Percentiles rank a stretch among this genome's conserved stretches.
Evolutionary conservation across 345 rosid genomes (phyloP).

Genomic region (Ceriops decandra): DNA sequence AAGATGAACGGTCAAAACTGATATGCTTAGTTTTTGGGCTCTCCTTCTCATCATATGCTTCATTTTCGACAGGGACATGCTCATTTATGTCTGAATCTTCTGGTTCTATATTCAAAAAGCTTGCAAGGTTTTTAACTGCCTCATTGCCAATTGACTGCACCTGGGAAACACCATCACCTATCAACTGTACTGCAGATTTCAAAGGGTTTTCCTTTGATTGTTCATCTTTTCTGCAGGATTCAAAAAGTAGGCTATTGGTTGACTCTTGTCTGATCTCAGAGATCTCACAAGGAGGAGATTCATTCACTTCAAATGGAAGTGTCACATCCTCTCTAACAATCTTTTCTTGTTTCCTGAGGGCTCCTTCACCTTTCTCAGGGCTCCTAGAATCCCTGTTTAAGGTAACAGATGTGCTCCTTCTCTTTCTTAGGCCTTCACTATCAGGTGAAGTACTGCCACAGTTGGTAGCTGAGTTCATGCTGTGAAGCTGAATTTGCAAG

Average conservation of each 20-base stretch:
- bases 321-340: conserved; percentile 38
- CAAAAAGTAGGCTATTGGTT: conserved; percentile 33
- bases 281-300: conserved; percentile 57
- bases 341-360: conserved; percentile 41
- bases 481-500: conserved; percentile 81
- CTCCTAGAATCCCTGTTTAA: conserved; percentile 43
- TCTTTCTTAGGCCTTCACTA: conserved; percentile 69
- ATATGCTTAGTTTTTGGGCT: conserved; percentile 44
- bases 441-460: conserved; percentile 43
- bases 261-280: conserved; percentile 60
- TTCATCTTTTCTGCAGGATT: conserved; percentile 41
- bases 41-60: conserved; percentile 55
- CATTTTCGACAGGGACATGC: conserved; percentile 49
- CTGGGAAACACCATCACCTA: conserved; percentile 96
- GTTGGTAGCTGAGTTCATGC: conserved; percentile 46
- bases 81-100: conserved; percentile 70
- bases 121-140: conserved; percentile 88
- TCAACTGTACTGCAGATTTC: conserved; percentile 83
- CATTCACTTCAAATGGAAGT: conserved; percentile 44
- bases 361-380: conserved; percentile 45
- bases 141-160: conserved; percentile 91
- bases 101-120: conserved; percentile 64
- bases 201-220: conserved; percentile 66
- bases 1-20: conserved; percentile 53
- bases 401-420: conserved; percentile 39